Conservation (phyloP, 2,329 filamentous ascomycete species). For the Madurella fahalii region DNA sequence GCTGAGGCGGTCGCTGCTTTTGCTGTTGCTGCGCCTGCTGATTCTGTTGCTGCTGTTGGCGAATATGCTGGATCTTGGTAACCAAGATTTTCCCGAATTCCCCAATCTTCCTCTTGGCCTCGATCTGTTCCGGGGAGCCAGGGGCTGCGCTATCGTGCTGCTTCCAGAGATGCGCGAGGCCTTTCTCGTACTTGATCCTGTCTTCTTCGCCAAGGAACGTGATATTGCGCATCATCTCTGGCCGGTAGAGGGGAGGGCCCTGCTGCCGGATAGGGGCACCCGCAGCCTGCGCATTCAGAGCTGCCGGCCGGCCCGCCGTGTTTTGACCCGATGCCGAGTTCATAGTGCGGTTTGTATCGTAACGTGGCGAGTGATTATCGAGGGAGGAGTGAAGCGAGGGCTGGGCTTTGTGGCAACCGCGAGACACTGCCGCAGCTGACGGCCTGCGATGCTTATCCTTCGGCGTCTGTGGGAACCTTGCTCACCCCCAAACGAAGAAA, state of each 20-base stretch:
- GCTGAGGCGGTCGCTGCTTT: slow-evolving; percentile 22
- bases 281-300: slow-evolving; percentile 14
- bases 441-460: too few species aligned
- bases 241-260: slow-evolving; percentile 40
- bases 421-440: not conserved
- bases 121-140: slow-evolving; percentile 46
- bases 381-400: too few species aligned
- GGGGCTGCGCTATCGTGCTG: slow-evolving; percentile 46
- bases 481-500: too few species aligned
- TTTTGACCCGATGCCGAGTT: slow-evolving; percentile 18
- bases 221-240: slow-evolving; percentile 49
- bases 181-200: slow-evolving; percentile 55
- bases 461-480: too few species aligned
- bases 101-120: slow-evolving; percentile 53
- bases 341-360: slow-evolving; percentile 10
- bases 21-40: slow-evolving; percentile 13
- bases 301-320: not conserved
- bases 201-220: slow-evolving; percentile 51
- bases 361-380: not conserved
- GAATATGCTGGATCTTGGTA: slow-evolving; percentile 39
- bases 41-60: slow-evolving; percentile 31
- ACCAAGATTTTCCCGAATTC: slow-evolving; percentile 58
- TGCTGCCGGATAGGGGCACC: slow-evolving; percentile 4
- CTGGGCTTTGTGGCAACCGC: not conserved
- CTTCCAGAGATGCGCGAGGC: slow-evolving; percentile 51